Percentiles rank a stretch among this genome's conserved stretches.
These are phyloP conservation scores for Alisma plantagoaquatica DNA, from an alignment of 106 monocot species.

Conservation along the genomic window DNA sequence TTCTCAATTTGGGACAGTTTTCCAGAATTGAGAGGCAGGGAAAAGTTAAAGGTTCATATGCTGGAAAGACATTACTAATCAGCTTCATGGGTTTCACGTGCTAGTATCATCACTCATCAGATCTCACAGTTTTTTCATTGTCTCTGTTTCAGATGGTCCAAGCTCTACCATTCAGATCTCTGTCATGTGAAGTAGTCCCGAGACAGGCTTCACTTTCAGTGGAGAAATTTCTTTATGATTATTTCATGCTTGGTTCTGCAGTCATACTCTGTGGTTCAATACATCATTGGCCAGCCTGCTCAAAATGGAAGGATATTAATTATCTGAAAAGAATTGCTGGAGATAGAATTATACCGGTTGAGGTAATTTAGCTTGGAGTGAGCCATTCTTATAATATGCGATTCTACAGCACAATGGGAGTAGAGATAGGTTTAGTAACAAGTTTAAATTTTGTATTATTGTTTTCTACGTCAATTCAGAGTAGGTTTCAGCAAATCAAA, in stretches of 20 bases:
- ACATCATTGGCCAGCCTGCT: constrained; percentile 62
- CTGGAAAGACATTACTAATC: background rate
- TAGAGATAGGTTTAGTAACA: no score
- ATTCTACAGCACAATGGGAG: no score
- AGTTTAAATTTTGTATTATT: background rate
- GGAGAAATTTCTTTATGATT: constrained; percentile 52
- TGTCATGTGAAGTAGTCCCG: constrained; percentile 34
- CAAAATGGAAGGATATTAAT: constrained; percentile 52
- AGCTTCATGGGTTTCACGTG: background rate
- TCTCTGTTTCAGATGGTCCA: constrained; percentile 25
- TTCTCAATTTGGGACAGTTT: no score
- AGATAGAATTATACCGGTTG: constrained; percentile 64
- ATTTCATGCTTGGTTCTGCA: constrained; percentile 39
- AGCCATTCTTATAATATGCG: no score
- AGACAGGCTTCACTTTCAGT: constrained; percentile 32
- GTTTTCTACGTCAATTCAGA: background rate
- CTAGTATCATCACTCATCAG: no score
- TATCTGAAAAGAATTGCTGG: constrained; percentile 54
- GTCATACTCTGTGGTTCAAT: constrained; percentile 51
- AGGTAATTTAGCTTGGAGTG: no score
- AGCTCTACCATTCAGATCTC: constrained; percentile 42
- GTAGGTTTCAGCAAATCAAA: no score
- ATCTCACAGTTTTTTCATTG: no score
- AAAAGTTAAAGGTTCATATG: background rate
- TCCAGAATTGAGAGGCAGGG: no score